Conservation (phyloP, 495 filamentous ascomycete species). For the Rusavskia elegans region DNA sequence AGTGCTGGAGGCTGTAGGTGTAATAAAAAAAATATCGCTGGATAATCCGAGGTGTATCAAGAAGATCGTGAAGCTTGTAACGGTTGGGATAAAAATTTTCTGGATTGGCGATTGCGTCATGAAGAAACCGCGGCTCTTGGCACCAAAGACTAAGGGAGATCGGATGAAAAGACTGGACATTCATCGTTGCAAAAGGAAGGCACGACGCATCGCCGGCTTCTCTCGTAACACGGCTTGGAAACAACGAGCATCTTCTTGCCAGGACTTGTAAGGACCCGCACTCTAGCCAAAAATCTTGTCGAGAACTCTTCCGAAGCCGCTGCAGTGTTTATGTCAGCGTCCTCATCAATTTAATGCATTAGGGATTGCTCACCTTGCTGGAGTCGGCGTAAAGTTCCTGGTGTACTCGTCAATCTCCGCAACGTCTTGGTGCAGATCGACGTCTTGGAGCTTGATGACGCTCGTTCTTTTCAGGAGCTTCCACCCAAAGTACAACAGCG, state of each 20-base stretch:
- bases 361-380: conserved; percentile 34
- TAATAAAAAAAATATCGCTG: too few species aligned
- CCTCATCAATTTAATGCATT: not conserved
- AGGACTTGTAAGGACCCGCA: not conserved
- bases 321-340: not conserved
- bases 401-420: conserved; percentile 64
- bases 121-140: not conserved
- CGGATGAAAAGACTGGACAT: too few species aligned
- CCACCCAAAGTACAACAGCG: conserved; percentile 51
- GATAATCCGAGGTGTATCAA: not conserved
- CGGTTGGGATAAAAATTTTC: too few species aligned
- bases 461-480: conserved; percentile 52
- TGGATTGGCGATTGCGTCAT: not conserved
- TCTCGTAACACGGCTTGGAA: too few species aligned
- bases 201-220: too few species aligned
- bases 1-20: not conserved
- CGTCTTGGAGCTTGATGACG: conserved; percentile 37
- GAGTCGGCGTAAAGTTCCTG: conserved; percentile 38
- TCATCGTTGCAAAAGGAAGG: too few species aligned
- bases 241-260: not conserved
- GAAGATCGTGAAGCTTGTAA: too few species aligned
- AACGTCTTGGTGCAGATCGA: conserved; percentile 48
- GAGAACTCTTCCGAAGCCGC: not conserved
- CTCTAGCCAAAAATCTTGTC: conserved; percentile 2
- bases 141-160: too few species aligned